A percentile compares a stretch with the other conserved stretches of the same genome.
Evolutionary conservation across 768 basidiomycete species (phyloP).

Genomic region (Mycena rebaudengoi): DNA sequence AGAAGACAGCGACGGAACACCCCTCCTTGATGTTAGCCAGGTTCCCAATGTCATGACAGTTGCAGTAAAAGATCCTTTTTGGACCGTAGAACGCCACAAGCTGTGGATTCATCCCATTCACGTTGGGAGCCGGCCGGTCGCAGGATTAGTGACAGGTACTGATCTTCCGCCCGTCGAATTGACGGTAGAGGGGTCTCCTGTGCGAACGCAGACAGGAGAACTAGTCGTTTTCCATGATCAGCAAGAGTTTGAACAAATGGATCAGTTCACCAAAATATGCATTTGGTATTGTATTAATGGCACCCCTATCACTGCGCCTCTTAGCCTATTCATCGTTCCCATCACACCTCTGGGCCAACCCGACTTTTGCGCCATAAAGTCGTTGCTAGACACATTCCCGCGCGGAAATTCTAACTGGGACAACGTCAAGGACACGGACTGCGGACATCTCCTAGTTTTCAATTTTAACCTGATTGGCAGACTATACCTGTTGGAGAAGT

Average conservation of each 20-base stretch:
- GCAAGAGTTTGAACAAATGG: conserved; percentile 61
- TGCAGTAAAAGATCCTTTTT: conserved; percentile 70
- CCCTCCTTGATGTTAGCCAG: conserved; percentile 50
- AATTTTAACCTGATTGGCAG: conserved; percentile 65
- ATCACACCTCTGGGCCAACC: conserved; percentile 57
- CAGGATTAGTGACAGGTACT: conserved; percentile 76
- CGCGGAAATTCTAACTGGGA: conserved; percentile 65
- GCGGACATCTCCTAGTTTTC: conserved; percentile 60
- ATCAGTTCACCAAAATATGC: conserved; percentile 69
- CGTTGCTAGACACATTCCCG: conserved; percentile 57
- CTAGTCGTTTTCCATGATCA: conserved; percentile 51
- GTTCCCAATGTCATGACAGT: conserved; percentile 68
- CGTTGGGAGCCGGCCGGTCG: conserved; percentile 56
- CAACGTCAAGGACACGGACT: conserved; percentile 56
- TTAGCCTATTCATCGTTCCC: conserved; percentile 74
- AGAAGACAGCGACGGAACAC: conserved; percentile 62
- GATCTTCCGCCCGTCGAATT: conserved; percentile 58
- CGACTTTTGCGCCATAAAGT: conserved; percentile 66
- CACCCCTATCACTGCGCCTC: conserved; percentile 57
- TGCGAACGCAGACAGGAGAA: conserved; percentile 44
- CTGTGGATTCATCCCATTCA: conserved; percentile 72
- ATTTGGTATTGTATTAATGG: conserved; percentile 72
- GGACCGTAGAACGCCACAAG: conserved; percentile 59
- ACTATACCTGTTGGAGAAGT: conserved; percentile 59
- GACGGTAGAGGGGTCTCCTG: conserved; percentile 37